Evolutionary conservation across 164 flowering plant genomes (phyloP).

Genomic region (Cinnamomum micranthum): DNA sequence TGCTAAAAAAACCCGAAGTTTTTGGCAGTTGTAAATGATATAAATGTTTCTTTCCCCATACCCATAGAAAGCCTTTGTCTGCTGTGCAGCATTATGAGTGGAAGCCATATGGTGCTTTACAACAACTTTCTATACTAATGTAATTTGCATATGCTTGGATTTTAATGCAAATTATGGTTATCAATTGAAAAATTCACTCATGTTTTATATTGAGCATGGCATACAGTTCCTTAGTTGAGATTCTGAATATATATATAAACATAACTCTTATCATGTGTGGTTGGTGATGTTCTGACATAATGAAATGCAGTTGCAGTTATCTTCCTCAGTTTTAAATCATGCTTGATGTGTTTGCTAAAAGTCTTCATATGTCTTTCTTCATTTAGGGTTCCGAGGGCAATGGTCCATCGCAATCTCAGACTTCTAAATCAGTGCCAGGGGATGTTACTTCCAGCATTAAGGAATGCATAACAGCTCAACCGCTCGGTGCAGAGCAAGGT

Average conservation of each 20-base stretch:
- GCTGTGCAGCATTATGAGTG: neutral
- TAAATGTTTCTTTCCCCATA: neutral
- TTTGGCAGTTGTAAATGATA: neutral
- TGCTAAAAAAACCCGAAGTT: too few species aligned
- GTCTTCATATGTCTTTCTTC: neutral
- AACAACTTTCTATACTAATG: neutral
- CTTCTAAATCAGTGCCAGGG: conserved; percentile 17
- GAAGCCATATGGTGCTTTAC: neutral
- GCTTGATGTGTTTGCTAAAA: neutral
- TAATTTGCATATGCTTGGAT: neutral
- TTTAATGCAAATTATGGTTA: too few species aligned
- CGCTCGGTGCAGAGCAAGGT: conserved; percentile 24
- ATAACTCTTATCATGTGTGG: neutral
- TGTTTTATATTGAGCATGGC: neutral
- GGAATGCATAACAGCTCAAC: conserved; percentile 25
- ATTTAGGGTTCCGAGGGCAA: conserved; percentile 30
- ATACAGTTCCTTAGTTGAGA: neutral
- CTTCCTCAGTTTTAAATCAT: neutral
- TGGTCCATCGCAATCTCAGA: conserved; percentile 19
- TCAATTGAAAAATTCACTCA: neutral
- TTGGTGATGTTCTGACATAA: neutral
- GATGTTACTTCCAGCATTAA: conserved; percentile 22
- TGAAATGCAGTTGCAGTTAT: neutral
- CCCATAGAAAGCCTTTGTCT: neutral
- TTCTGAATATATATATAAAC: neutral